phyloP scores from a whole-genome alignment of 371 early-diverging fungal species.

The Syncephalastrum sp. region DNA sequence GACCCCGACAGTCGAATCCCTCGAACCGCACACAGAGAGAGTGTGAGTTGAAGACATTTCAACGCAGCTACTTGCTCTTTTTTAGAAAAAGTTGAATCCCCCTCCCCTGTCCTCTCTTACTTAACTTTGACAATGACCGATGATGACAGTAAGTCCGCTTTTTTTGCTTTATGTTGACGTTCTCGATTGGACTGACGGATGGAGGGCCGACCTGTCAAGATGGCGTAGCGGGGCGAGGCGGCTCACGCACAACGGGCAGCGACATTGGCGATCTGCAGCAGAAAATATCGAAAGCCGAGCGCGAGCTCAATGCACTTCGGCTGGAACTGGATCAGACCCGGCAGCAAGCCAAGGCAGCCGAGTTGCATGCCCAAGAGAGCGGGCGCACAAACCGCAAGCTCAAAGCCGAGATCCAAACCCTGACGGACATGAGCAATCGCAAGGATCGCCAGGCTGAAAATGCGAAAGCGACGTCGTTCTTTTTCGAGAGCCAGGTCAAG shows the following conservation, averaged over 20 bases:
- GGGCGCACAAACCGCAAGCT: slow-evolving; percentile 49
- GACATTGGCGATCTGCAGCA: slow-evolving; percentile 52
- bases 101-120: no score
- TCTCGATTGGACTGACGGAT: not conserved
- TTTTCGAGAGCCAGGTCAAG: slow-evolving; percentile 52
- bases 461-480: slow-evolving; percentile 52
- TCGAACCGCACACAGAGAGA: no score
- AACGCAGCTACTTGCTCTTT: no score
- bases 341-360: slow-evolving; percentile 48
- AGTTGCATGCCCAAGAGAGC: slow-evolving; percentile 45
- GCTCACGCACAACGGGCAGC: slow-evolving; percentile 38
- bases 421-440: slow-evolving; percentile 52
- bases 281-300: slow-evolving; percentile 44
- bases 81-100: no score
- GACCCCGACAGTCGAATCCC: no score
- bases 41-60: no score
- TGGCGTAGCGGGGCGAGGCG: slow-evolving; percentile 12
- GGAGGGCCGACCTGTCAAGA: not conserved
- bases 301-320: slow-evolving; percentile 34
- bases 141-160: slow-evolving; percentile 7
- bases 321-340: slow-evolving; percentile 42
- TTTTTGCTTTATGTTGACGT: not conserved
- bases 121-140: no score
- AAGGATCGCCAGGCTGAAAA: slow-evolving; percentile 54
- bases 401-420: slow-evolving; percentile 47